Percentiles rank a stretch among this genome's conserved stretches.
Conservation (phyloP, 2,329 filamentous ascomycete species). For the Neofusicoccum laricinum region DNA sequence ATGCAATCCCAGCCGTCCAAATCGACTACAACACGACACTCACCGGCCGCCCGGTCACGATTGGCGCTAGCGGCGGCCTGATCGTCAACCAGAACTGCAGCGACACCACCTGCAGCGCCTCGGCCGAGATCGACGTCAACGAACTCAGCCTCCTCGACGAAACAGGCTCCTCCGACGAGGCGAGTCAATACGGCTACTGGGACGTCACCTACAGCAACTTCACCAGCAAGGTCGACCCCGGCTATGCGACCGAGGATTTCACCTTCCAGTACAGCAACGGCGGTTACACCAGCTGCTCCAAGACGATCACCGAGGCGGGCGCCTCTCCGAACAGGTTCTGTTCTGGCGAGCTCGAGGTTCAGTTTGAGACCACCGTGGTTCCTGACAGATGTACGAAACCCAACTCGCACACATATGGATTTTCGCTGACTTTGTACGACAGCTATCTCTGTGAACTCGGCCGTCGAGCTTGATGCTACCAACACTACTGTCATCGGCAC, state of each 20-base stretch:
- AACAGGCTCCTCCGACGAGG: slow-evolving; percentile 20
- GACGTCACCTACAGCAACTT: not conserved
- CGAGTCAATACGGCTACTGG: slow-evolving; percentile 2
- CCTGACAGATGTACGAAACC: not conserved
- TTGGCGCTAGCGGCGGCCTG: not conserved
- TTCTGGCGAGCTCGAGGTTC: not conserved
- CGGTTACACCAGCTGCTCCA: not conserved
- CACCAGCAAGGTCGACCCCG: not conserved
- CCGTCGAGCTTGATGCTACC: not conserved
- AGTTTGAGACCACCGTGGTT: not conserved
- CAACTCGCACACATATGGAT: not conserved
- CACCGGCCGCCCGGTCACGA: not conserved
- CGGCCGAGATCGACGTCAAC: not conserved
- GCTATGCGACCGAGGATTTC: not conserved
- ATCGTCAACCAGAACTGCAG: not conserved
- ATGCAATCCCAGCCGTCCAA: not conserved
- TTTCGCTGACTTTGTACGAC: not conserved
- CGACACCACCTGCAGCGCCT: not conserved
- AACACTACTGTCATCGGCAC: not conserved
- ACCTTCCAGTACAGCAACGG: not conserved
- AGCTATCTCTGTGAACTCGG: not conserved
- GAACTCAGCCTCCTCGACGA: not conserved
- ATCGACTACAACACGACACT: slow-evolving; percentile 4
- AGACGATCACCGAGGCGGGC: not conserved
- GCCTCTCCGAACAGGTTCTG: not conserved